phyloP scores from a whole-genome alignment of 2,329 filamentous ascomycete genomes.

The Coniochaeta sp. region DNA sequence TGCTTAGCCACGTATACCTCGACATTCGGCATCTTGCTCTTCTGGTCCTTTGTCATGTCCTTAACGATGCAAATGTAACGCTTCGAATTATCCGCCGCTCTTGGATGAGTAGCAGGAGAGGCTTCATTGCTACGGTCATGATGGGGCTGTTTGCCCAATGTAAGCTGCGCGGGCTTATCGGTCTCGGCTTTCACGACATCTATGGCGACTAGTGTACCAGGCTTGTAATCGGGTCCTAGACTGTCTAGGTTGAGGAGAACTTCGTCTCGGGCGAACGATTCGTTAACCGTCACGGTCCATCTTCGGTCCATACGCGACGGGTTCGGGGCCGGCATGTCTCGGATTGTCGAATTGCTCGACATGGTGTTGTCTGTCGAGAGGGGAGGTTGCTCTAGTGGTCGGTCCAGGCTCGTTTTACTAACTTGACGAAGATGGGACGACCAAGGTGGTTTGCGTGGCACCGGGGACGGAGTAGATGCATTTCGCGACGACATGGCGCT shows the following conservation, averaged over 20 bases:
- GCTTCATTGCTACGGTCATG: conserved; percentile 14
- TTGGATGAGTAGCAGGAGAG: conserved; percentile 10
- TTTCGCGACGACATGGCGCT: conserved; percentile 30
- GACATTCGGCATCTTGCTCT: conserved; percentile 52
- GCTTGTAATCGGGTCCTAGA: conserved; percentile 54
- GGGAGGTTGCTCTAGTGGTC: conserved; percentile 27
- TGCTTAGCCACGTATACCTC: conserved; percentile 70
- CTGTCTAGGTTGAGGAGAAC: conserved; percentile 70
- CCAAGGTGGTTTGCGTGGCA: conserved; percentile 41
- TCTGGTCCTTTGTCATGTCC: conserved; percentile 62
- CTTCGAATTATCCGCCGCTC: conserved; percentile 23
- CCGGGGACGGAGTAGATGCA: conserved; percentile 28
- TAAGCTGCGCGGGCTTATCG: conserved; percentile 25
- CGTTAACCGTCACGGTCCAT: conserved; percentile 56
- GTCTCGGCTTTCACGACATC: conserved; percentile 48
- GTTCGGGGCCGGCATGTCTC: conserved; percentile 19
- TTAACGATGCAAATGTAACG: conserved; percentile 67
- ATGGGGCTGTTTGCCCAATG: conserved; percentile 21
- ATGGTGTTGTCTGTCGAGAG: conserved; percentile 36
- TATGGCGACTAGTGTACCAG: conserved; percentile 68
- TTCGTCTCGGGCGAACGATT: conserved; percentile 69
- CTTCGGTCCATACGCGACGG: conserved; percentile 32
- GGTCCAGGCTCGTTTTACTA: conserved; percentile 40
- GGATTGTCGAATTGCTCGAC: conserved; percentile 42
- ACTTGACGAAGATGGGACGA: conserved; percentile 45